A percentile compares a stretch with the other conserved stretches of the same genome.
Conservation (phyloP, 1,139 yeast species). For the Suhomyces chickasaworum region DNA sequence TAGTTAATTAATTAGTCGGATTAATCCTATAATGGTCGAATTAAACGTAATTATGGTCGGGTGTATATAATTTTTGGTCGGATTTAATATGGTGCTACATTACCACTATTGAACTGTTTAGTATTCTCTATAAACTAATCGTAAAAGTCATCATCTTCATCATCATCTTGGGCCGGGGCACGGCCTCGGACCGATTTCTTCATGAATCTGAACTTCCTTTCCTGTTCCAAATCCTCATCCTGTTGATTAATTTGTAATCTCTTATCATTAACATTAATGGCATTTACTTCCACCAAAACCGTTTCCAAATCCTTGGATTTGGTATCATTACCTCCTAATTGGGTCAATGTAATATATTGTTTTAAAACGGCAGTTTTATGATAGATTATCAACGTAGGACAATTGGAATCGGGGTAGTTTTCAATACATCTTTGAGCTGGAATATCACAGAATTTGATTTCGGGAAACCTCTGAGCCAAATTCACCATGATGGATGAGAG, state of each 20-base stretch:
- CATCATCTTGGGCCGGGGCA: conserved; percentile 25
- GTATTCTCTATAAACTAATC: too few species aligned
- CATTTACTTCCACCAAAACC: conserved; percentile 63
- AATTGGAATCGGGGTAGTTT: conserved; percentile 82
- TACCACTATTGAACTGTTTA: too few species aligned
- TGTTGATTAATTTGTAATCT: conserved; percentile 66
- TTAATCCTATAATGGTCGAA: too few species aligned
- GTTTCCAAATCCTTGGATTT: conserved; percentile 67
- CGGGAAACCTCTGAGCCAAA: conserved; percentile 64
- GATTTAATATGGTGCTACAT: too few species aligned
- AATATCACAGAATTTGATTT: conserved; percentile 87
- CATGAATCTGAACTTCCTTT: conserved; percentile 52
- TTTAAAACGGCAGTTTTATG: conserved; percentile 72
- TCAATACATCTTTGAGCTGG: conserved; percentile 89
- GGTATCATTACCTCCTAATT: conserved; percentile 83
- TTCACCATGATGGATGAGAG: conserved; percentile 55
- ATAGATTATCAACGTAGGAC: conserved; percentile 88
- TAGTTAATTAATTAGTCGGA: too few species aligned
- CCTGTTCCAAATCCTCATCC: conserved; percentile 46
- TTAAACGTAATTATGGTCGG: too few species aligned
- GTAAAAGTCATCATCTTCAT: conserved; percentile 46
- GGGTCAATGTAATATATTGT: conserved; percentile 76
- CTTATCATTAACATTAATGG: conserved; percentile 65
- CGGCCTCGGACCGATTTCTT: conserved; percentile 54
- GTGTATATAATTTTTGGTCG: too few species aligned